Base-by-base conservation (phyloP, 2,329 filamentous ascomycete species). In the Nemania bipapillata region DNA sequence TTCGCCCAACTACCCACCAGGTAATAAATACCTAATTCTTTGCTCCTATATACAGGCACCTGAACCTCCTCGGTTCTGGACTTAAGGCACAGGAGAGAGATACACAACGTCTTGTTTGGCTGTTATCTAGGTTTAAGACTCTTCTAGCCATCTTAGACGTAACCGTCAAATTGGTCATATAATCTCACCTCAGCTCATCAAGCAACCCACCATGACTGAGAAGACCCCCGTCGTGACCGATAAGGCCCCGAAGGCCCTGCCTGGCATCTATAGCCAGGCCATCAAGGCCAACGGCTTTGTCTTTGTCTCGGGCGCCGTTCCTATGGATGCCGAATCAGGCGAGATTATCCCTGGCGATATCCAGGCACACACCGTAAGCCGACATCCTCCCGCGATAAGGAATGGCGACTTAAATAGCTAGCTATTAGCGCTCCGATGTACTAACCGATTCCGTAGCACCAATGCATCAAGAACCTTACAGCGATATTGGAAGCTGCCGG, bases 301-400 rank as follows among this genome's bases (percentile, higher is more conserved):
- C 80, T 93, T 88, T 81, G 86, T 91, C 77, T 92, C 90, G 0
- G 91, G 91, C 72, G 89, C 90, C 73, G 90, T 93, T 72, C 89
- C 90, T 71, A 88, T 89, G 72, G 89, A 91, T 78, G 82, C 85
- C 52, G 80, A 82, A 62, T 80, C 81, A 6, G 87, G 86, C 70
- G 85, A 87, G 72, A 82, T 92, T 63, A 83, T 91, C 70, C 82
- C 87, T 53, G 90, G 90, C 59, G 86, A 83, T 77, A 87, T 93
- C 74, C 86, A 87, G 64, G 86, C 89, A 62, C 88, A 91, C 80
- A 92, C 91, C 42, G 82, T 82, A 72, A 71, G 79, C 72, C 37
- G 22, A 42, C 30, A 17, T 40, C 20, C 50, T 37, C 28, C 17
- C 32, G 5, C 24, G 30, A 45, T 17, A 45, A 3, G 40, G 4